Evolutionary conservation across 306 rosid genomes (phyloP).

Genomic region (Pyrus betulifolia): DNA sequence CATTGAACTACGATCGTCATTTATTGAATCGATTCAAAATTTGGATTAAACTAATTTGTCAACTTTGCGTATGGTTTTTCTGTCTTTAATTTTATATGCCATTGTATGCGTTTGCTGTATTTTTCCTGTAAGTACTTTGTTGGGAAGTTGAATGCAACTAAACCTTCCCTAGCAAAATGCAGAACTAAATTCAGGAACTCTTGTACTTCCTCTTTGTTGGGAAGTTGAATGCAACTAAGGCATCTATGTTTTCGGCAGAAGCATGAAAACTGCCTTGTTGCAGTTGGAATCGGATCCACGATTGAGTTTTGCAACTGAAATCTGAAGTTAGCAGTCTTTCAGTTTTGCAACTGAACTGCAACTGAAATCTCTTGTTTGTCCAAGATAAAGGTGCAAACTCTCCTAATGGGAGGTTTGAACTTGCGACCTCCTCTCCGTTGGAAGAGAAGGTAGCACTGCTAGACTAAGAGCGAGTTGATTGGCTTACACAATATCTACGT

Average conservation of each 20-base stretch:
- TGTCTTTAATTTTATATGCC: background rate
- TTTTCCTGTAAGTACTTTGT: background rate
- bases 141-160: background rate
- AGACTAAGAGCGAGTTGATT: too few relatives aligned
- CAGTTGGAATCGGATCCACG: background rate
- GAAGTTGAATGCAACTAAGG: too few relatives aligned
- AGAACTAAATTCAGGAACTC: background rate
- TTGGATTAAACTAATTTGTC: background rate
- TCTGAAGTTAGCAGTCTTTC: too few relatives aligned
- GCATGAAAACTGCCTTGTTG: background rate
- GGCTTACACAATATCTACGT: too few relatives aligned
- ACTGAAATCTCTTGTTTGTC: too few relatives aligned
- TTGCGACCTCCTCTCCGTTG: too few relatives aligned
- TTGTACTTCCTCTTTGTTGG: background rate
- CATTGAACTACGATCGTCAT: conserved; percentile 1
- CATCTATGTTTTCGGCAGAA: background rate
- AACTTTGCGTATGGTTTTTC: background rate
- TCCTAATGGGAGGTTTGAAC: too few relatives aligned
- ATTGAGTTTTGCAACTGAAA: background rate
- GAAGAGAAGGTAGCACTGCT: too few relatives aligned
- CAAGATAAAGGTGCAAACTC: too few relatives aligned
- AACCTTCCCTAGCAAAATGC: background rate
- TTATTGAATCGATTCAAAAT: background rate
- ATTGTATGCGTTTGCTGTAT: background rate
- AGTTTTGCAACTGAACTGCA: too few relatives aligned